These are phyloP conservation scores for Coleophoma crateriformis DNA, from an alignment of 2,329 filamentous ascomycete species.

Conservation along the genomic window DNA sequence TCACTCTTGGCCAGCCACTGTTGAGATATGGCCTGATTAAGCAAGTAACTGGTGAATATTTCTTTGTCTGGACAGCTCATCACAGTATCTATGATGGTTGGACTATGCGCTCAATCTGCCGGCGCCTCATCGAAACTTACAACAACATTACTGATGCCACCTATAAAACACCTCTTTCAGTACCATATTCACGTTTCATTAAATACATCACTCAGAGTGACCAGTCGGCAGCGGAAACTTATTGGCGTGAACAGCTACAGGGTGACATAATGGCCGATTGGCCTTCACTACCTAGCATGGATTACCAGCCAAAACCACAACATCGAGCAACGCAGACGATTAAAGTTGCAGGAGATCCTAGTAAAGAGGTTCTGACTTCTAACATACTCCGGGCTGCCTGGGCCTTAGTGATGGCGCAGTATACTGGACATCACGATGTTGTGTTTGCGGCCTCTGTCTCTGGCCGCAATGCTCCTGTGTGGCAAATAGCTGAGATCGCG, in stretches of 20 bases:
- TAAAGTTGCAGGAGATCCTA: neutral
- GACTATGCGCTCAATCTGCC: constrained; percentile 25
- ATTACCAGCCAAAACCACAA: constrained; percentile 5
- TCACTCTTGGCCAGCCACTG: constrained; percentile 2
- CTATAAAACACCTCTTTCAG: neutral
- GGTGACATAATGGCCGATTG: constrained; percentile 1
- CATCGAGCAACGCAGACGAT: neutral
- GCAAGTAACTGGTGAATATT: constrained; percentile 1
- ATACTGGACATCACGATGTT: constrained; percentile 31
- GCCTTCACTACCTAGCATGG: constrained; percentile 5
- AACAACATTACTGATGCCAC: neutral
- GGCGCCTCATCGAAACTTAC: constrained; percentile 4
- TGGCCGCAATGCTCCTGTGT: constrained; percentile 31
- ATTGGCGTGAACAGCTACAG: constrained; percentile 5
- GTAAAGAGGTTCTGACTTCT: constrained; percentile 22
- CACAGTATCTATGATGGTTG: constrained; percentile 47
- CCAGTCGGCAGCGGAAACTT: constrained; percentile 1
- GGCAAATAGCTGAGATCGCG: constrained; percentile 32
- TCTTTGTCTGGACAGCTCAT: constrained; percentile 42
- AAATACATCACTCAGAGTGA: constrained; percentile 33
- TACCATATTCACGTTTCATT: constrained; percentile 30
- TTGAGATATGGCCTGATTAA: constrained; percentile 3
- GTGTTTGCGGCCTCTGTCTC: constrained; percentile 37
- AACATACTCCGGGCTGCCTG: constrained; percentile 25
- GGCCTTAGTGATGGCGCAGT: constrained; percentile 32